These are phyloP conservation scores for Beauveria sp. DNA, from an alignment of 2,329 filamentous ascomycete genomes.

Conservation along the genomic window DNA sequence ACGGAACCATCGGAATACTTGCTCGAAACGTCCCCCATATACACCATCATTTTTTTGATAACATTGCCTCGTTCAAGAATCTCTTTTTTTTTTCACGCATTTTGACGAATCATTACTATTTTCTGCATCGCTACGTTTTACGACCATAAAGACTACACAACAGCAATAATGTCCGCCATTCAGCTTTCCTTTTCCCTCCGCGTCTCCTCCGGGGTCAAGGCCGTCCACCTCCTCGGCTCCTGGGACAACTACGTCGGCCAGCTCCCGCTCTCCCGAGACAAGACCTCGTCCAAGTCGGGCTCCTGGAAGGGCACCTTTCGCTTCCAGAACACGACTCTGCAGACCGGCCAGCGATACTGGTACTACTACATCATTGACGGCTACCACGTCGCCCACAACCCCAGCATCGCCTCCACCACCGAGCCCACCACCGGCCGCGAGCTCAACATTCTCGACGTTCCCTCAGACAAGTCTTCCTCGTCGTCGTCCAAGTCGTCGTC, in stretches of 20 bases:
- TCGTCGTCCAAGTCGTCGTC: conserved; percentile 39
- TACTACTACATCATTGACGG: conserved; percentile 99
- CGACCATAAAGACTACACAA: too few relatives aligned
- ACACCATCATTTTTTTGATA: conserved; percentile 20
- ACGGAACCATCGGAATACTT: conserved; percentile 48
- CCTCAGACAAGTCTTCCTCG: conserved; percentile 37
- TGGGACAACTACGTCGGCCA: conserved; percentile 97
- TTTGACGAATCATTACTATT: conserved; percentile 6
- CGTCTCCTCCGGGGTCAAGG: conserved; percentile 94
- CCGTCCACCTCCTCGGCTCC: conserved; percentile 92
- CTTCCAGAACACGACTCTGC: conserved; percentile 80
- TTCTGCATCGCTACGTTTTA: conserved; percentile 25
- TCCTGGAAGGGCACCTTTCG: conserved; percentile 95
- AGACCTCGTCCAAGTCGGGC: conserved; percentile 72
- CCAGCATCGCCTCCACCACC: conserved; percentile 76
- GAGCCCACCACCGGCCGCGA: conserved; percentile 96
- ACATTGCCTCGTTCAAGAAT: conserved; percentile 6
- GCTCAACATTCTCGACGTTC: conserved; percentile 94
- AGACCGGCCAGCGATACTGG: conserved; percentile 93
- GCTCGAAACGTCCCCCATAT: conserved; percentile 34
- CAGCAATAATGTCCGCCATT: conserved; percentile 69
- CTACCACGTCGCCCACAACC: conserved; percentile 96
- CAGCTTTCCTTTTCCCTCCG: conserved; percentile 94
- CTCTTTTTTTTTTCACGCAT: not conserved
- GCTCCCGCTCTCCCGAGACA: conserved; percentile 88